phyloP scores from a whole-genome alignment of 2,329 filamentous ascomycete genomes.

The Xylariomycetidae sp. region DNA sequence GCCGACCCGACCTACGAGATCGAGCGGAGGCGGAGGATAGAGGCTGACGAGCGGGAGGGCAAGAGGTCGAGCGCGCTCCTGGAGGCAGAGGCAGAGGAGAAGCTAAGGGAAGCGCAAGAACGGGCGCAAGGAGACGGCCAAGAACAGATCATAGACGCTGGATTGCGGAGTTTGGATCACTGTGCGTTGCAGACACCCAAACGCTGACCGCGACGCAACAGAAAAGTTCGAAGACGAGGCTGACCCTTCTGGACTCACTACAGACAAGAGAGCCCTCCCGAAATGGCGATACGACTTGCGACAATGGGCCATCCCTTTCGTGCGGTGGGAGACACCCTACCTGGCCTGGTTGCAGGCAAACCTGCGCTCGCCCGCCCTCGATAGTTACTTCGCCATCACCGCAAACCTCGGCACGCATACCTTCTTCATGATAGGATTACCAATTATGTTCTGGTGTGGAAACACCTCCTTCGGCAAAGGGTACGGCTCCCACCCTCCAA shows the following conservation, averaged over 20 bases:
- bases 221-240: not conserved
- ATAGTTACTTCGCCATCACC: constrained; percentile 94
- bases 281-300: constrained; percentile 83
- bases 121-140: constrained; percentile 18
- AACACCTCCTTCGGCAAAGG: constrained; percentile 79
- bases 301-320: constrained; percentile 74
- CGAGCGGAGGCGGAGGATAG: constrained; percentile 4
- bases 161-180: constrained; percentile 73
- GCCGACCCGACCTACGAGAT: constrained; percentile 1
- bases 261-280: constrained; percentile 79
- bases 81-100: constrained; percentile 11
- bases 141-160: constrained; percentile 55
- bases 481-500: constrained; percentile 47
- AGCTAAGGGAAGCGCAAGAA: constrained; percentile 34
- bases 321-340: constrained; percentile 93
- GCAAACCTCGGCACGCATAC: constrained; percentile 97
- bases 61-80: too few relatives aligned
- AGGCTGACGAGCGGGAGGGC: too few relatives aligned
- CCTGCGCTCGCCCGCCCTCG: constrained; percentile 75
- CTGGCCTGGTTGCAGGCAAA: constrained; percentile 79
- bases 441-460: constrained; percentile 95
- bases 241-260: constrained; percentile 4
- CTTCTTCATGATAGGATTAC: constrained; percentile 95
- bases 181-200: constrained; percentile 40
- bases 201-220: not conserved